Percentiles rank a stretch among this genome's conserved stretches.
Conservation (phyloP, 2,329 filamentous ascomycete species). For the Boeremia exigua region DNA sequence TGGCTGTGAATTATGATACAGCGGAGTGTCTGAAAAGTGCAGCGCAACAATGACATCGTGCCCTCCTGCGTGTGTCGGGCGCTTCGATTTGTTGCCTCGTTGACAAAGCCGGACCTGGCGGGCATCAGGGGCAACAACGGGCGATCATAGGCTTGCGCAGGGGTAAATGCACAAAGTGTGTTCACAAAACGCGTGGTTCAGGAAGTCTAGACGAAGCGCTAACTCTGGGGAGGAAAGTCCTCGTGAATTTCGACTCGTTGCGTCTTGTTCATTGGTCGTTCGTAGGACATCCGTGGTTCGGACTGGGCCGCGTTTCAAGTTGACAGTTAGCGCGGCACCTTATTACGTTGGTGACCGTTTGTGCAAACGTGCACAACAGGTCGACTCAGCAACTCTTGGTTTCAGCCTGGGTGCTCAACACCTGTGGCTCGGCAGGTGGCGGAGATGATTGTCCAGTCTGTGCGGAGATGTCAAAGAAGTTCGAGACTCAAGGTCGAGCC, state of each 20-base stretch:
- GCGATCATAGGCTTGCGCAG: slow-evolving; percentile 33
- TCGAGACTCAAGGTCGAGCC: slow-evolving; percentile 25
- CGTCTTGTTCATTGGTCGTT: slow-evolving; percentile 21
- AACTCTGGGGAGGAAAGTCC: slow-evolving; percentile 20
- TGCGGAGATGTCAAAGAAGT: slow-evolving; percentile 20
- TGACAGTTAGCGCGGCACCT: slow-evolving; percentile 21
- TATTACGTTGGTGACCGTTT: slow-evolving; percentile 19
- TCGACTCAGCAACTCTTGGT: slow-evolving; percentile 18
- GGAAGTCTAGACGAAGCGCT: slow-evolving; percentile 25
- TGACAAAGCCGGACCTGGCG: slow-evolving; percentile 23
- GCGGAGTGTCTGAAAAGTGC: slow-evolving; percentile 1
- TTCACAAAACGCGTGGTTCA: slow-evolving; percentile 26
- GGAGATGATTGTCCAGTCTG: slow-evolving; percentile 23
- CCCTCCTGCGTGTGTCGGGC: slow-evolving; percentile 11
- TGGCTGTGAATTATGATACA: slow-evolving; percentile 15
- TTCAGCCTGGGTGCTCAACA: slow-evolving; percentile 26
- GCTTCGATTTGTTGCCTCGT: slow-evolving; percentile 26
- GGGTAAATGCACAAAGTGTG: slow-evolving; percentile 15
- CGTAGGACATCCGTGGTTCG: slow-evolving; percentile 4
- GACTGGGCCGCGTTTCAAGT: slow-evolving; percentile 33
- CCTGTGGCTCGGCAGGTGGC: slow-evolving; percentile 19
- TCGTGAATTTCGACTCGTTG: slow-evolving; percentile 5
- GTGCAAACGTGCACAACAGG: slow-evolving; percentile 27
- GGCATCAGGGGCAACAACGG: slow-evolving; percentile 30
- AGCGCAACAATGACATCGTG: slow-evolving; percentile 9